These are phyloP conservation scores for Zalaria sp. DNA, from an alignment of 2,329 filamentous ascomycete species.

Conservation along the genomic window DNA sequence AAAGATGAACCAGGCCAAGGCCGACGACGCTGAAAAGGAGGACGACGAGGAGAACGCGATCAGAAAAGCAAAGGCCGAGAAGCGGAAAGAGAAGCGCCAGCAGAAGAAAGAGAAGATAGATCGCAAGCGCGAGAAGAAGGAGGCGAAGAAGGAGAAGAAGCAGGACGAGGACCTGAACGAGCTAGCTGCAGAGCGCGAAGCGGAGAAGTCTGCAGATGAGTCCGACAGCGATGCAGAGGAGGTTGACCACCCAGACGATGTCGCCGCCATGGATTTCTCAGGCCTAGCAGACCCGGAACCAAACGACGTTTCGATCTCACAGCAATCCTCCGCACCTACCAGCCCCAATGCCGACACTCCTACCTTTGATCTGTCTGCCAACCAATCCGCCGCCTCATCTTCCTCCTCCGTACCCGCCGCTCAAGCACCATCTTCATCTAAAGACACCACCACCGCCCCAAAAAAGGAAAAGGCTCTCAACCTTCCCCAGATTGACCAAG, in stretches of 20 bases:
- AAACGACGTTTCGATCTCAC: not conserved
- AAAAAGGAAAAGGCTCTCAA: constrained; percentile 12
- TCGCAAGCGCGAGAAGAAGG: constrained; percentile 18
- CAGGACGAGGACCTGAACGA: constrained; percentile 12
- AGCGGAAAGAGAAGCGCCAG: constrained; percentile 27
- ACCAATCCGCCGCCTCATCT: constrained; percentile 29
- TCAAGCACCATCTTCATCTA: constrained; percentile 7
- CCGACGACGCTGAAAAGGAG: constrained; percentile 9
- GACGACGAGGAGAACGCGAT: constrained; percentile 11
- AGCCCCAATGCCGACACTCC: constrained; percentile 23
- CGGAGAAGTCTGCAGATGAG: constrained; percentile 9
- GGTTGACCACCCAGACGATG: constrained; percentile 16
- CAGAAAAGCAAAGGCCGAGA: constrained; percentile 26
- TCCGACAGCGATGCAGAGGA: constrained; percentile 13
- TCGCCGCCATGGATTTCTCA: constrained; percentile 9
- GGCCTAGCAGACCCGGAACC: constrained; percentile 9
- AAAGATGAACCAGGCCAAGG: constrained; percentile 20
- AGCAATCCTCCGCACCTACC: constrained; percentile 18
- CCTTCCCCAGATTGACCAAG: constrained; percentile 49
- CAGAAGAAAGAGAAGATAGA: constrained; percentile 30
- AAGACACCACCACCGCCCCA: constrained; percentile 14
- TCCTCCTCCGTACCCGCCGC: constrained; percentile 29
- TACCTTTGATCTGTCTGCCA: constrained; percentile 23
- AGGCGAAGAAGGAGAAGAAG: constrained; percentile 23
- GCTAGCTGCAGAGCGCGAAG: constrained; percentile 13